Conservation (phyloP, 495 filamentous ascomycete species). For the Talaromyces thailandensis region DNA sequence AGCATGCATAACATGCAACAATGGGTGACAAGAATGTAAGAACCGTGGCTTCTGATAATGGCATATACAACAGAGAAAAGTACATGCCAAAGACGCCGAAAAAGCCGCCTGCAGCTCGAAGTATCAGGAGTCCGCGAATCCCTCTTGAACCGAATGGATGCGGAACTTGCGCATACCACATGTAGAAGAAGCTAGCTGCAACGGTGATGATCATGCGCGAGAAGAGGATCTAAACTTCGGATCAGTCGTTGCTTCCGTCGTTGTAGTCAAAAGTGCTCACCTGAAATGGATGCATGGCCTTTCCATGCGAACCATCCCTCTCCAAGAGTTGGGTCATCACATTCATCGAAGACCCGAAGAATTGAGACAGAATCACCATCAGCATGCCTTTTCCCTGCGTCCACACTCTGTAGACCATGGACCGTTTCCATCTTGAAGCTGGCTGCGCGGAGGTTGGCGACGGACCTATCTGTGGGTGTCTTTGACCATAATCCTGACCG, state of each 20-base stretch:
- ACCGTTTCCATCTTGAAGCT: slow-evolving; percentile 9
- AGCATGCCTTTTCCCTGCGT: slow-evolving; percentile 62
- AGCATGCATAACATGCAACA: slow-evolving; percentile 76
- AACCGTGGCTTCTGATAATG: slow-evolving; percentile 84
- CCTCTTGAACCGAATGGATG: slow-evolving; percentile 61
- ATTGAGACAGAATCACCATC: slow-evolving; percentile 65
- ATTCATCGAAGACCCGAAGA: slow-evolving; percentile 88
- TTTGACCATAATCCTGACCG: not conserved
- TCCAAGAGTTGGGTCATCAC: slow-evolving; percentile 72
- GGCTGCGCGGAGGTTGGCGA: slow-evolving; percentile 1
- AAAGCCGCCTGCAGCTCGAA: slow-evolving; percentile 68
- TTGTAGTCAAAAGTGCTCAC: slow-evolving; percentile 18
- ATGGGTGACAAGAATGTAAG: slow-evolving; percentile 84
- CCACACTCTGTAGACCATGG: slow-evolving; percentile 25
- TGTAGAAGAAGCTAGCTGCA: slow-evolving; percentile 58
- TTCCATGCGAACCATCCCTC: slow-evolving; percentile 50
- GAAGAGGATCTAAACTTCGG: slow-evolving; percentile 59
- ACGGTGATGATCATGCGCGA: slow-evolving; percentile 73
- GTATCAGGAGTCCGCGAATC: slow-evolving; percentile 56
- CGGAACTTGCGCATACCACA: slow-evolving; percentile 60
- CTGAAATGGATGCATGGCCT: slow-evolving; percentile 78
- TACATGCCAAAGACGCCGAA: slow-evolving; percentile 77
- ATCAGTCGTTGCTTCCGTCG: not conserved
- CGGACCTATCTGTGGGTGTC: not conserved
- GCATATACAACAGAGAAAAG: slow-evolving; percentile 79